phyloP scores from a whole-genome alignment of 2,329 filamentous ascomycete species.

The Diaporthe australafricana region DNA sequence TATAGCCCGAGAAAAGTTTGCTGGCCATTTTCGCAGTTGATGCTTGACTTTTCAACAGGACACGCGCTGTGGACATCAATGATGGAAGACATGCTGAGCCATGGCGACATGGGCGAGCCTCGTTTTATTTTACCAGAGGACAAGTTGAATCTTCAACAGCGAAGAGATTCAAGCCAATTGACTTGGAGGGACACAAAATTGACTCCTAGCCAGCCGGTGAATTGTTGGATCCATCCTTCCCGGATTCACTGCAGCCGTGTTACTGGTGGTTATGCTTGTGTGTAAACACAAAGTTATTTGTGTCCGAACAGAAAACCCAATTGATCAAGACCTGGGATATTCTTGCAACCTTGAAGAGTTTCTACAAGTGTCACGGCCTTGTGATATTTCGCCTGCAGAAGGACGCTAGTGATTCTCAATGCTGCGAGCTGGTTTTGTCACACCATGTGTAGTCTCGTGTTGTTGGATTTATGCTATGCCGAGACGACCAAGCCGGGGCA shows the following conservation, averaged over 20 bases:
- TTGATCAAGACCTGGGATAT: not conserved
- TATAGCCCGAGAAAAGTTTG: not conserved
- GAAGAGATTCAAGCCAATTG: not conserved
- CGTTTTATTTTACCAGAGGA: not conserved
- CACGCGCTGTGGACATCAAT: not conserved
- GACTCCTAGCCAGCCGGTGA: not conserved
- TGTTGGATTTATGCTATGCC: conserved; percentile 22
- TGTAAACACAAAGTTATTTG: not conserved
- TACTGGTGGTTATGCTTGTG: not conserved
- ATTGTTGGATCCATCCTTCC: not conserved
- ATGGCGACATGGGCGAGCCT: not conserved
- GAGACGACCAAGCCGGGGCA: conserved; percentile 15
- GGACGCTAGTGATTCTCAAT: conserved; percentile 6
- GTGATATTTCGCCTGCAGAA: conserved; percentile 13
- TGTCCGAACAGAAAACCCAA: not conserved
- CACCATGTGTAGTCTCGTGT: conserved; percentile 16
- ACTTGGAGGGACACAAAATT: not conserved
- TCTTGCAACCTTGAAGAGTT: not conserved
- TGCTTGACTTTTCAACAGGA: not conserved
- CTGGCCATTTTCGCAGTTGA: conserved; percentile 9
- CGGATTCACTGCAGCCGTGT: not conserved
- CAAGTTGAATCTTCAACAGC: too few species aligned
- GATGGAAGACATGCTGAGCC: not conserved
- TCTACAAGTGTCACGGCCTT: not conserved
- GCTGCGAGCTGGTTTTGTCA: conserved; percentile 19